Evolutionary conservation across 768 basidiomycete species (phyloP).

Genomic region (Sutorius australiensis): DNA sequence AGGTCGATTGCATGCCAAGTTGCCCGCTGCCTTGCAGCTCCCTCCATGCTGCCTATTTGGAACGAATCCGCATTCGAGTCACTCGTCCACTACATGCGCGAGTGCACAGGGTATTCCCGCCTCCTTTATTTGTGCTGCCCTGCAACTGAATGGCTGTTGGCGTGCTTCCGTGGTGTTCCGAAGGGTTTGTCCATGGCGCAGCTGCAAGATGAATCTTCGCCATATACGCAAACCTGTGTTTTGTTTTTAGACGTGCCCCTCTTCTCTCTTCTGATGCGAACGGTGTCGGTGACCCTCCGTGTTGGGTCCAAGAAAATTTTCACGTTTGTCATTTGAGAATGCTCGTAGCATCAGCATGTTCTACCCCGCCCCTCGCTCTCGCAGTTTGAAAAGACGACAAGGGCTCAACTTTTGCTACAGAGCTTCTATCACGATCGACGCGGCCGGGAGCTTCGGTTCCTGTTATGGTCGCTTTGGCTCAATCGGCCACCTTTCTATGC

Average conservation of each 20-base stretch:
- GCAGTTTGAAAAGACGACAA: conserved; percentile 16
- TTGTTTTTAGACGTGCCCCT: conserved; percentile 7
- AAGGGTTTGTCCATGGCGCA: conserved; percentile 17
- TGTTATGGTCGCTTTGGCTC: conserved; percentile 13
- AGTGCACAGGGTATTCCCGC: conserved; percentile 8
- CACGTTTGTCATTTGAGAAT: neutral
- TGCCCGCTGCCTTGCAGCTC: conserved; percentile 21
- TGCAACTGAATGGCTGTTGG: conserved; percentile 3
- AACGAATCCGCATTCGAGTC: conserved; percentile 12
- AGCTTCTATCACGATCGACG: conserved; percentile 27
- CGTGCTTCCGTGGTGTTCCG: conserved; percentile 5
- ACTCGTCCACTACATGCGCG: conserved; percentile 8
- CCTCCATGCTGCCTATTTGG: conserved; percentile 14
- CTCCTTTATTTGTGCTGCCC: conserved; percentile 4
- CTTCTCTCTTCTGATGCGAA: conserved; percentile 1
- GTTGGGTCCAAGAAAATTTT: neutral
- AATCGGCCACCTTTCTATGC: conserved; percentile 8
- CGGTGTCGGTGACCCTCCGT: neutral
- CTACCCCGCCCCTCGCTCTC: conserved; percentile 6
- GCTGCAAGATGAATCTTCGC: conserved; percentile 24
- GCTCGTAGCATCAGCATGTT: conserved; percentile 1
- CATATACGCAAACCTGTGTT: conserved; percentile 10
- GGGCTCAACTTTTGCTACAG: conserved; percentile 21
- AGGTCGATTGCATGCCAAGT: conserved; percentile 14
- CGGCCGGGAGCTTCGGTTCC: conserved; percentile 23